phyloP scores from a whole-genome alignment of 345 rosid species.

The Litchi chinensis region DNA sequence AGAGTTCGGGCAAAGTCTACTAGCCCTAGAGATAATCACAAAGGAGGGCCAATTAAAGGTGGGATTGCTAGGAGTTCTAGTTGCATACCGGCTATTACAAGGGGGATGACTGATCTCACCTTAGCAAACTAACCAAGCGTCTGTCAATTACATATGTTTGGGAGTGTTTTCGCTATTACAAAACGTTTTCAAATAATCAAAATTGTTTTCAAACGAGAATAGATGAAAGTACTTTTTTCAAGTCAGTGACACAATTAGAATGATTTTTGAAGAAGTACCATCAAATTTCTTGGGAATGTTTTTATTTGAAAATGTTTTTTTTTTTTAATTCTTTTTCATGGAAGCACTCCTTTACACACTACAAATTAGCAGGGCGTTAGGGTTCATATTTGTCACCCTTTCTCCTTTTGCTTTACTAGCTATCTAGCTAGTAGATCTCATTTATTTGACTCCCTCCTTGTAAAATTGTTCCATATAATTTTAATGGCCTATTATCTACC shows the following conservation, averaged over 20 bases:
- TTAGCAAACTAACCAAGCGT: not conserved
- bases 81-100: slow-evolving; percentile 78
- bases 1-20: slow-evolving; percentile 49
- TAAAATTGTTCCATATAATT: not conserved
- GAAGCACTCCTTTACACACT: not conserved
- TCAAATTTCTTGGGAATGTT: not conserved
- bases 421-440: too few relatives aligned
- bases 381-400: slow-evolving; percentile 12
- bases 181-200: not conserved
- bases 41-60: slow-evolving; percentile 42
- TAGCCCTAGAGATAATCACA: slow-evolving; percentile 42
- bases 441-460: too few relatives aligned
- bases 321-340: not conserved
- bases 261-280: too few relatives aligned
- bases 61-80: slow-evolving; percentile 77
- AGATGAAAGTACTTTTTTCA: not conserved
- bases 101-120: slow-evolving; percentile 46
- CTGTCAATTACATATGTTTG: not conserved
- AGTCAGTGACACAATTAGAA: too few relatives aligned
- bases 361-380: not conserved
- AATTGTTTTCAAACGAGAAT: not conserved
- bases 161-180: not conserved
- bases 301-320: not conserved
- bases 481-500: not conserved
- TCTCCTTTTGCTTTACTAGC: not conserved